Conservation (phyloP, 495 filamentous ascomycete species). For the Lepraria neglecta region DNA sequence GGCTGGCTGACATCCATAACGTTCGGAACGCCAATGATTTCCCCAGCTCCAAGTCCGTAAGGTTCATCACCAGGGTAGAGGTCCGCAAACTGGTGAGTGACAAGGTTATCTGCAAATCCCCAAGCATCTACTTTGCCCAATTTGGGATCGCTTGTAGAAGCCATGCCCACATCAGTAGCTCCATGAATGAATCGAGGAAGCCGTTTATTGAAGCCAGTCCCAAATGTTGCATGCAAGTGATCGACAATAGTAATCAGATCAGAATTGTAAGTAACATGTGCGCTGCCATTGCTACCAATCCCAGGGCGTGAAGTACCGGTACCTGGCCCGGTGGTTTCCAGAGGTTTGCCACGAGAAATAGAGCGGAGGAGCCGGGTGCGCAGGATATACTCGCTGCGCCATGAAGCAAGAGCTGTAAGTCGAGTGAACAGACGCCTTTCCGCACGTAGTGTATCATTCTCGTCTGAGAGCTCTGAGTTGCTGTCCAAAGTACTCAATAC, state of each 20-base stretch:
- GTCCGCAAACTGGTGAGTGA: slow-evolving; percentile 70
- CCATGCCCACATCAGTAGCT: slow-evolving; percentile 64
- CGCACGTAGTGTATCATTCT: slow-evolving; percentile 46
- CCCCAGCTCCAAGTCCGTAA: slow-evolving; percentile 71
- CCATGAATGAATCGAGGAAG: slow-evolving; percentile 75
- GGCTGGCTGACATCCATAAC: slow-evolving; percentile 82
- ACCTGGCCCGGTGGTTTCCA: slow-evolving; percentile 48
- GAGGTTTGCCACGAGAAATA: slow-evolving; percentile 68
- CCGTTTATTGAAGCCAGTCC: slow-evolving; percentile 54
- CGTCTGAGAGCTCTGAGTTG: slow-evolving; percentile 27
- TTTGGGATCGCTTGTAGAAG: slow-evolving; percentile 67
- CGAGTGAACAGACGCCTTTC: slow-evolving; percentile 72
- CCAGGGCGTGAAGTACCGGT: slow-evolving; percentile 43
- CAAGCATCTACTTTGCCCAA: slow-evolving; percentile 74
- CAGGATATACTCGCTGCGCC: slow-evolving; percentile 88
- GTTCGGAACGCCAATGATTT: slow-evolving; percentile 69
- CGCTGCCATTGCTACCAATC: slow-evolving; percentile 47
- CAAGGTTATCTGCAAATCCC: slow-evolving; percentile 69
- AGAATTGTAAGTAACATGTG: slow-evolving; percentile 72
- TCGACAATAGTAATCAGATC: slow-evolving; percentile 68
- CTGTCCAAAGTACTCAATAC: slow-evolving; percentile 33
- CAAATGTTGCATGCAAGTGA: slow-evolving; percentile 68
- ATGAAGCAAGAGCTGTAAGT: slow-evolving; percentile 71
- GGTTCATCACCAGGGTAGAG: slow-evolving; percentile 63
- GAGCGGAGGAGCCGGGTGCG: slow-evolving; percentile 79